phyloP scores from a whole-genome alignment of 495 filamentous ascomycete genomes.

The Neurospora sp. region DNA sequence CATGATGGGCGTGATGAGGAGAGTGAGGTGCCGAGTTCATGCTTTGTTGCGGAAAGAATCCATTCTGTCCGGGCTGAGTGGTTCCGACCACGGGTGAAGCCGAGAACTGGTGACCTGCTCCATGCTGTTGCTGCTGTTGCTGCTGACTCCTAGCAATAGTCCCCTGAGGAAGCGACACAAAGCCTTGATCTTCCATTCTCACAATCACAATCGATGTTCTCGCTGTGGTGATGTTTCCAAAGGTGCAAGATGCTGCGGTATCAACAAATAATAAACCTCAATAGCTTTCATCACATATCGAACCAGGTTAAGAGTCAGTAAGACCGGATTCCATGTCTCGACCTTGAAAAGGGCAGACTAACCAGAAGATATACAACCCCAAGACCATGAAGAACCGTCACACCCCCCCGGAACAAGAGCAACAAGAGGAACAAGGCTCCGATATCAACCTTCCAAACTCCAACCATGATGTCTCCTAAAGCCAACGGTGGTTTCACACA shows the following conservation, averaged over 20 bases:
- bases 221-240: background rate
- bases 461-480: background rate
- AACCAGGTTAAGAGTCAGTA: background rate
- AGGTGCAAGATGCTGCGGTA: background rate
- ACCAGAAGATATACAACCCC: background rate
- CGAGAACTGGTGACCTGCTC: background rate
- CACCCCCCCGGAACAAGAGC: background rate
- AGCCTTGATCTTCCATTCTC: background rate
- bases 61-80: background rate
- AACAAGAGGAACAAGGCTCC: background rate
- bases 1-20: background rate
- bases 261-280: background rate
- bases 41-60: background rate
- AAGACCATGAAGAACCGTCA: background rate
- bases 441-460: background rate
- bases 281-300: background rate
- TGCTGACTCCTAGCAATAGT: background rate
- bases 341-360: background rate
- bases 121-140: background rate
- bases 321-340: background rate
- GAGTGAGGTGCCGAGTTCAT: background rate
- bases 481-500: background rate
- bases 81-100: background rate
- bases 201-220: background rate
- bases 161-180: background rate